Base-by-base conservation (phyloP, 345 rosid species). In the Hypericum perforatum region DNA sequence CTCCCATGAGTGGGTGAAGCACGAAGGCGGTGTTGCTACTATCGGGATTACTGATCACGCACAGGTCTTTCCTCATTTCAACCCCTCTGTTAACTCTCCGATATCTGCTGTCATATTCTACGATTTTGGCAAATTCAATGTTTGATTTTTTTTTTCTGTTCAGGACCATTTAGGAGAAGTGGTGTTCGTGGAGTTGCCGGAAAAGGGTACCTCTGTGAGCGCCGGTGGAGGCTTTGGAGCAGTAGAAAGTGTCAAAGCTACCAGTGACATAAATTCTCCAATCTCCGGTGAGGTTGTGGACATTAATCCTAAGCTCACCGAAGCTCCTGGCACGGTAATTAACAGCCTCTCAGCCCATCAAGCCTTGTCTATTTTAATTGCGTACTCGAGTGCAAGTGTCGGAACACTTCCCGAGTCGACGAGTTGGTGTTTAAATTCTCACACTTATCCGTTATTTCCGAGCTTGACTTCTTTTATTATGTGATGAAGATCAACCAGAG, bases 151-250 rank as follows among this genome's bases (percentile, higher is more conserved):
- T 4, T 6, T 11, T 37, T 6, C n/a, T 12, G 52, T 49, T 37
- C 67, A 92, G 97, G 99, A 63, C n/a, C 99, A 88, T 68, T 76
- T 92, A 45, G 94, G 99, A 66, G 97, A 92, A 70, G 89, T 88
- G 43, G 99, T 88, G 72, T 92, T 85, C 49, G 95, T 88, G 59
- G 95, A 92, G 12, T 63, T 92, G 59, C 99, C 91, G 0, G 97
- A 88, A 41, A 8, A 54, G 0, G 90, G 83, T 5, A 63, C 15
- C 16, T 37, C 85, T 54, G 94, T 80, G 39, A 57, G 43, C 56
- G 60, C 78, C 69, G 97, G 81, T 0, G 56, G 70, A 41, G 64
- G 79, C 69, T 92, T 92, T 67, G 97, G 95, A 60, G 95, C 95
- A 3, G 92, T 92, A 54, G 98, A 88, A 43, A 88, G 96, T 78